Conservation (phyloP, 768 basidiomycete species). For the Auriscalpium orientale region DNA sequence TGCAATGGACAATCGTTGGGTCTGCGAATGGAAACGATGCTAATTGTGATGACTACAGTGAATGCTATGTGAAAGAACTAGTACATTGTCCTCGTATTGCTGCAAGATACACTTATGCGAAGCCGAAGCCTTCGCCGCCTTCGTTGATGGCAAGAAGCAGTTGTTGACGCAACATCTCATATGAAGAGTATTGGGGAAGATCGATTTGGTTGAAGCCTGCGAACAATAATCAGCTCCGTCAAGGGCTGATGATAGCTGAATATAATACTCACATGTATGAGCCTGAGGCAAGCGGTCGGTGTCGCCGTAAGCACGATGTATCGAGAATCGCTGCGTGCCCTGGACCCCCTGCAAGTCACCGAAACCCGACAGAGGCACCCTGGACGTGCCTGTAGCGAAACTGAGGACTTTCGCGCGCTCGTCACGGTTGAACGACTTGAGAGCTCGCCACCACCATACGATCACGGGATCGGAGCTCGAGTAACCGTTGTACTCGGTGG, state of each 20-base stretch:
- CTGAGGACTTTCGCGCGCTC: slow-evolving; percentile 95
- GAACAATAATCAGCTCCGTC: slow-evolving; percentile 7
- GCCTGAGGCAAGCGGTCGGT: slow-evolving; percentile 81
- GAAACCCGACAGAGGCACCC: slow-evolving; percentile 93
- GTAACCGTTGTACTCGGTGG: slow-evolving; percentile 88
- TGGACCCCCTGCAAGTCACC: slow-evolving; percentile 92
- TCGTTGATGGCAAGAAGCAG: slow-evolving; percentile 90
- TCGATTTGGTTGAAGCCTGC: slow-evolving; percentile 92
- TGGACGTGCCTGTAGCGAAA: slow-evolving; percentile 90
- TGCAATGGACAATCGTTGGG: too few relatives aligned
- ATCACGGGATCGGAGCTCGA: slow-evolving; percentile 89
- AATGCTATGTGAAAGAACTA: neutral
- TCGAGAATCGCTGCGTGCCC: slow-evolving; percentile 91
- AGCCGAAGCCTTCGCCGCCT: slow-evolving; percentile 93
- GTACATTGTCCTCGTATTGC: neutral
- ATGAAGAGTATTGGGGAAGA: slow-evolving; percentile 89
- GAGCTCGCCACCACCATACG: slow-evolving; percentile 98
- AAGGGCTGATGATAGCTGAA: slow-evolving; percentile 2
- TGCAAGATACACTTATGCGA: slow-evolving; percentile 34
- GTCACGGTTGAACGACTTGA: slow-evolving; percentile 95
- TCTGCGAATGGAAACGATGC: too few relatives aligned
- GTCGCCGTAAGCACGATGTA: slow-evolving; percentile 88
- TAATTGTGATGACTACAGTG: neutral
- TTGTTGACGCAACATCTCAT: slow-evolving; percentile 92
- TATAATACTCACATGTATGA: slow-evolving; percentile 64